A percentile compares a stretch with the other conserved stretches of the same genome.
Conservation (phyloP, 164 flowering plant species). For the Hamamelis virginiana region DNA sequence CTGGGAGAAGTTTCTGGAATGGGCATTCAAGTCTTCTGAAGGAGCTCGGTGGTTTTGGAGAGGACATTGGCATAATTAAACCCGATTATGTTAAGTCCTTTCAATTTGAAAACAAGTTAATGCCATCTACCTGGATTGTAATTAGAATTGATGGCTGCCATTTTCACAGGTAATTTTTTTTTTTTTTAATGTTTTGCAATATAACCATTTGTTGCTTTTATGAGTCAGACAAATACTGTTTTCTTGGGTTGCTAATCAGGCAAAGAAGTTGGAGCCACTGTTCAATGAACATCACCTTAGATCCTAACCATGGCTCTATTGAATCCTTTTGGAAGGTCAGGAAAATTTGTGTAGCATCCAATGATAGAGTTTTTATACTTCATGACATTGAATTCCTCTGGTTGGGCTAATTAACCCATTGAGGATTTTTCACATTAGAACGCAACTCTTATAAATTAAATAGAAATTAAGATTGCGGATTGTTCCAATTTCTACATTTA, state of each 20-base stretch:
- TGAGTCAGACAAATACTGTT: background rate
- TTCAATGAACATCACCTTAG: background rate
- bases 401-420: too few species aligned
- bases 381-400: background rate
- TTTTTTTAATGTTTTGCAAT: too few species aligned
- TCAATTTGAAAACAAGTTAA: slow-evolving; percentile 44
- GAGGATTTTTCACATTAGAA: too few species aligned
- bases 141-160: slow-evolving; percentile 82
- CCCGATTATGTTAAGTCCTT: slow-evolving; percentile 57
- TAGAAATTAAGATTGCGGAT: too few species aligned
- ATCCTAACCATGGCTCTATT: background rate
- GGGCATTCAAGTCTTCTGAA: slow-evolving; percentile 34
- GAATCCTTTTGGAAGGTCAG: background rate
- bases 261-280: background rate
- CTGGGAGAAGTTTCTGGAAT: slow-evolving; percentile 57
- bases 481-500: too few species aligned
- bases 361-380: background rate
- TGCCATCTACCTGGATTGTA: slow-evolving; percentile 77
- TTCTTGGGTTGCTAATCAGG: background rate
- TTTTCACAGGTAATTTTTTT: slow-evolving; percentile 61
- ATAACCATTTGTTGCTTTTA: background rate
- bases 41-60: slow-evolving; percentile 47
- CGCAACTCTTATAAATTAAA: too few species aligned
- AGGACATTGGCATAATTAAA: slow-evolving; percentile 34
- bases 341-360: background rate